Conservation (phyloP, 139 green algal species). For the Parachlorella kessleri region DNA sequence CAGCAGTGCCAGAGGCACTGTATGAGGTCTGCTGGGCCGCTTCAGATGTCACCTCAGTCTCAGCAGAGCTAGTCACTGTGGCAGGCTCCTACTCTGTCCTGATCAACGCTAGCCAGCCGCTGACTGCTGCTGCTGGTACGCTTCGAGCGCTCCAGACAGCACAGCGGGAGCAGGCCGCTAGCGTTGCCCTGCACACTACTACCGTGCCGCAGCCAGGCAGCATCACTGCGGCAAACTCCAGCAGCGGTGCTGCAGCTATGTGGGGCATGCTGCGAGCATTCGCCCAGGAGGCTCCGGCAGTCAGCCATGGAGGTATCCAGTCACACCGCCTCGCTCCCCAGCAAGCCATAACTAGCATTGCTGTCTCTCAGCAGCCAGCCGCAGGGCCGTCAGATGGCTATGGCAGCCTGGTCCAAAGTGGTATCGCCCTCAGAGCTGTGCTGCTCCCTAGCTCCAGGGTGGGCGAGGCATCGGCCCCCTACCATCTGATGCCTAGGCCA, state of each 20-base stretch:
- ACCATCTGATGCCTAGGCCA: conserved; percentile 40
- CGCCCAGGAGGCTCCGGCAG: conserved; percentile 33
- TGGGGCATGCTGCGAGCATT: conserved; percentile 55
- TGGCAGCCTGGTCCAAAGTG: conserved; percentile 10
- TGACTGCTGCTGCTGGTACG: background rate
- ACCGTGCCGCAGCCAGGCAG: background rate
- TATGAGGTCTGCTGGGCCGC: conserved; percentile 1
- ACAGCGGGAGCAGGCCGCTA: background rate
- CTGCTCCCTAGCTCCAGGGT: conserved; percentile 30
- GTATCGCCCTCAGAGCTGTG: conserved; percentile 10
- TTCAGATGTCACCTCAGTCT: background rate
- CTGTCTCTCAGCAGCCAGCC: background rate
- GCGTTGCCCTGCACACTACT: background rate
- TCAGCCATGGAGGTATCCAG: conserved; percentile 5
- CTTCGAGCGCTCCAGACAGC: conserved; percentile 9
- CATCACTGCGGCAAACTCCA: background rate
- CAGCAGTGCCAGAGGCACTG: background rate
- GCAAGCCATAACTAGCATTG: background rate
- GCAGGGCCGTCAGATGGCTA: conserved; percentile 44
- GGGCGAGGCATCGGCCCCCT: background rate
- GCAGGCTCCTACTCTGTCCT: background rate
- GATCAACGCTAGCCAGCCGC: background rate
- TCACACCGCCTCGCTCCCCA: background rate
- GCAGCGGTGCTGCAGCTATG: background rate
- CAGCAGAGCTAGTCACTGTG: background rate